Evolutionary conservation across 2,329 filamentous ascomycete genomes (phyloP).

Genomic region (Alternaria gaisen): DNA sequence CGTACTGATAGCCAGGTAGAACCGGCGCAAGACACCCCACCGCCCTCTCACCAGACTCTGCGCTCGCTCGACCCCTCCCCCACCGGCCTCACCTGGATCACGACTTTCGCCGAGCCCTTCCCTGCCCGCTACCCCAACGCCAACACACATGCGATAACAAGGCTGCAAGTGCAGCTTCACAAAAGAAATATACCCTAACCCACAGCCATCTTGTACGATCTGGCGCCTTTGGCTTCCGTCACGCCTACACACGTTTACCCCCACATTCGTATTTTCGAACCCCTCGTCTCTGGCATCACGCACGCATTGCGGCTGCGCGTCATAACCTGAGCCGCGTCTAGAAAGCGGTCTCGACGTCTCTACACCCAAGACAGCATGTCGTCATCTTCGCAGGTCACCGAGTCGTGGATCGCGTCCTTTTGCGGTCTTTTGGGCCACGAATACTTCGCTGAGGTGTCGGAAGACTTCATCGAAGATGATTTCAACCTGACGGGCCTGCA

Average conservation of each 20-base stretch:
- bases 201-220: neutral
- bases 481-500: slow-evolving; percentile 98
- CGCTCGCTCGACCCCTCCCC: slow-evolving; percentile 27
- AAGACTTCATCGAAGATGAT: slow-evolving; percentile 99
- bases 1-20: slow-evolving; percentile 8
- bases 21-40: neutral
- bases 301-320: slow-evolving; percentile 31
- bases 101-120: slow-evolving; percentile 18
- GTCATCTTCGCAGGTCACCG: slow-evolving; percentile 67
- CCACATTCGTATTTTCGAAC: slow-evolving; percentile 43
- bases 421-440: slow-evolving; percentile 95
- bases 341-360: slow-evolving; percentile 22
- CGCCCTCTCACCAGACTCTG: slow-evolving; percentile 12
- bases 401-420: slow-evolving; percentile 98
- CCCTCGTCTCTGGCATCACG: slow-evolving; percentile 32
- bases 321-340: slow-evolving; percentile 27
- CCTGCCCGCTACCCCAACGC: slow-evolving; percentile 14
- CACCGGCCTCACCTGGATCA: slow-evolving; percentile 19
- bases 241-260: slow-evolving; percentile 20
- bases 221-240: slow-evolving; percentile 8
- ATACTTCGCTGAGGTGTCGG: slow-evolving; percentile 98
- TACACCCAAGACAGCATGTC: slow-evolving; percentile 56
- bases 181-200: slow-evolving; percentile 5
- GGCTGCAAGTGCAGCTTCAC: slow-evolving; percentile 27
- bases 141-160: slow-evolving; percentile 29